phyloP scores from a whole-genome alignment of 768 basidiomycete species.

The Calocera cornea region DNA sequence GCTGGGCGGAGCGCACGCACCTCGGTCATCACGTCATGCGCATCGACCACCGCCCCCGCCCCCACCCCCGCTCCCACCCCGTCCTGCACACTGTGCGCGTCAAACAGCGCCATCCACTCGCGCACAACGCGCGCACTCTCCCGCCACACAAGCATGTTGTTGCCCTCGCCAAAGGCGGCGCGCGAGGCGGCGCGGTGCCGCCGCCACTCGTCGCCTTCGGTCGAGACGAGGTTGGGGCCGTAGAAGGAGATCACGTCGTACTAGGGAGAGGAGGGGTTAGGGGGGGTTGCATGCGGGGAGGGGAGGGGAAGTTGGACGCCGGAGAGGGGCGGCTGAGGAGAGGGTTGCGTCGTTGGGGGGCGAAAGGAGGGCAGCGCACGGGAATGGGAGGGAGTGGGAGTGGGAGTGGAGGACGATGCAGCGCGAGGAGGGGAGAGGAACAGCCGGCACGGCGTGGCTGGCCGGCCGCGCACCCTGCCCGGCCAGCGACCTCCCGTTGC shows the following conservation, averaged over 20 bases:
- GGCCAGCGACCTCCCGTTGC: too few species aligned
- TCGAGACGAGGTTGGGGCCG: conserved; percentile 49
- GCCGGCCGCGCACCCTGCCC: too few species aligned
- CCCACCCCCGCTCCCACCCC: background rate
- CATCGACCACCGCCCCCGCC: background rate
- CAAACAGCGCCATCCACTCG: conserved; percentile 9
- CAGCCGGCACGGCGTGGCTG: too few species aligned
- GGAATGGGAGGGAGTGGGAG: too few species aligned
- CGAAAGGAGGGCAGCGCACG: background rate
- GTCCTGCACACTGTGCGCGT: background rate
- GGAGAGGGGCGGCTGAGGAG: background rate
- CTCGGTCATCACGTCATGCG: background rate
- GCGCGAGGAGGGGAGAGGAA: too few species aligned
- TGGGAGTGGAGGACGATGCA: background rate
- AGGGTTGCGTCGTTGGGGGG: too few species aligned
- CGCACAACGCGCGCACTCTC: conserved; percentile 10
- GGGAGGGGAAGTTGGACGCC: background rate
- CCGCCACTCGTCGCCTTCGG: conserved; percentile 54
- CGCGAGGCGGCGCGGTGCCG: conserved; percentile 32
- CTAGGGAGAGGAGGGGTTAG: conserved; percentile 2
- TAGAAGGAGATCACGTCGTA: conserved; percentile 38
- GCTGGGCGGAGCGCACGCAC: background rate
- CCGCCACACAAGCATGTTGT: conserved; percentile 14
- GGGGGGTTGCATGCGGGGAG: background rate
- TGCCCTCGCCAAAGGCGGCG: conserved; percentile 9